Conservation (phyloP, 1,284 basidiomycete genomes). For the Xerocomus minutiporus region DNA sequence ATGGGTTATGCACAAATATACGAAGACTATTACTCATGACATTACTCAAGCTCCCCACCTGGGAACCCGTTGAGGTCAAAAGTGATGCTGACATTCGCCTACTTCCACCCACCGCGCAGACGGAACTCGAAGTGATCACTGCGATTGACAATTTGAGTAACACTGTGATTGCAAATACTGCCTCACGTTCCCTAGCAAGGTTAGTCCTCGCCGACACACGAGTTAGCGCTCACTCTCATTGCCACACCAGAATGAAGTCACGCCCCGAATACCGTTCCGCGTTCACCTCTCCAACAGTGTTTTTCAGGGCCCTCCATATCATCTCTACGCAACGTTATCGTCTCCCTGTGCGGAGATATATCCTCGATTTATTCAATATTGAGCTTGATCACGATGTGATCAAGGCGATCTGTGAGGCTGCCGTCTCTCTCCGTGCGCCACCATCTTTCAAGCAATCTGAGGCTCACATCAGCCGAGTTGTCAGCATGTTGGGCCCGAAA, state of each 20-base stretch:
- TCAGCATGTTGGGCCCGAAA: slow-evolving; percentile 55
- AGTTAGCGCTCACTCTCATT: neutral
- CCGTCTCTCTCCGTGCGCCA: slow-evolving; percentile 45
- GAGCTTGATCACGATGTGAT: slow-evolving; percentile 63
- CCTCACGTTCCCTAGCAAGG: slow-evolving; percentile 83
- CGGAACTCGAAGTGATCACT: slow-evolving; percentile 83
- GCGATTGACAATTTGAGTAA: slow-evolving; percentile 94
- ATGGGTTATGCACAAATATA: slow-evolving; percentile 31
- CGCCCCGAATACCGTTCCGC: slow-evolving; percentile 70
- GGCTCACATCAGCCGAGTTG: slow-evolving; percentile 45
- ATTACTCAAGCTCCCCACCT: slow-evolving; percentile 64
- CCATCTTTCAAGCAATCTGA: slow-evolving; percentile 46
- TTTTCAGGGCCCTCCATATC: slow-evolving; percentile 80
- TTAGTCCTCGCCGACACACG: slow-evolving; percentile 33
- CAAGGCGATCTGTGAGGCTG: slow-evolving; percentile 47
- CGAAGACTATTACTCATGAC: neutral
- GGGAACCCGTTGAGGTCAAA: slow-evolving; percentile 52
- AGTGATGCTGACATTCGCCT: slow-evolving; percentile 49
- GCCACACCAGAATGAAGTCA: slow-evolving; percentile 64
- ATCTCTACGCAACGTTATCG: slow-evolving; percentile 88
- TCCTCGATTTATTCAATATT: slow-evolving; percentile 89
- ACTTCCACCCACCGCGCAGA: slow-evolving; percentile 61
- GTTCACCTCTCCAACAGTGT: slow-evolving; percentile 75
- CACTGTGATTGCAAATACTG: slow-evolving; percentile 91
- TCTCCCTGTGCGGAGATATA: slow-evolving; percentile 84